Evolutionary conservation across 306 rosid species (phyloP), one percentile per base, ranked within the genome.

Genomic region (Quercus berberidifolia): DNA sequence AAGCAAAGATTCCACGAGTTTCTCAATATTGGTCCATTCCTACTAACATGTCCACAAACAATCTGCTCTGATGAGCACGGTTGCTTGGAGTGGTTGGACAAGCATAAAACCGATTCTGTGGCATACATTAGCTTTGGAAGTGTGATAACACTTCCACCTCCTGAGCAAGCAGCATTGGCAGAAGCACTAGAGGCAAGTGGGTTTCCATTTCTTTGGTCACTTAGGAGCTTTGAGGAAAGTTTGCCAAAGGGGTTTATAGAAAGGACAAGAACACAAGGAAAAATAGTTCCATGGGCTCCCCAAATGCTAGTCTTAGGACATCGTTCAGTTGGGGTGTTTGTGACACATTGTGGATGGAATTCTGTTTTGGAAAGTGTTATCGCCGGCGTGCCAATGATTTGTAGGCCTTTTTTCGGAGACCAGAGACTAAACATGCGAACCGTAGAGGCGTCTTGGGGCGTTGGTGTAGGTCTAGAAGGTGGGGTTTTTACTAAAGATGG

Each of bases 331-430:
- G 91, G 89, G 1, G 91, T 70, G 68, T 89, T 88, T 71, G 70
- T 90, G 21, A 90, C 89, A 0, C 97, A 90, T 19, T 78, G 85
- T 38, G 97, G 97, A 3, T 92, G 97, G 97, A 92, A 91, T 57
- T 89, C 92, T 0, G 18, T 87, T 10, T 25, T 88, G 85, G 97
- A 92, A 54, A 86, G 93, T 57, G 78, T 89, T 1, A 75, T 80
- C 1, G 90, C 91, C 1, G 91, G 93, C 5, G 96, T 92, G 35
- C 92, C 96, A 1, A 85, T 92, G 89, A 85, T 90, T 65, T 71
- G 89, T 55, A 78, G 93, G 82, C 93, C 93, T 0, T 86, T 85
- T 74, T 73, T 90, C 3, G 93, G 91, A 8, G 97, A 89, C 55
- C 97, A 92, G 28, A 64, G 1, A 43, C 43, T 92, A 25, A 92